Evolutionary conservation across 768 basidiomycete genomes (phyloP).

Genomic region (Brasilioporus rufonigricans): DNA sequence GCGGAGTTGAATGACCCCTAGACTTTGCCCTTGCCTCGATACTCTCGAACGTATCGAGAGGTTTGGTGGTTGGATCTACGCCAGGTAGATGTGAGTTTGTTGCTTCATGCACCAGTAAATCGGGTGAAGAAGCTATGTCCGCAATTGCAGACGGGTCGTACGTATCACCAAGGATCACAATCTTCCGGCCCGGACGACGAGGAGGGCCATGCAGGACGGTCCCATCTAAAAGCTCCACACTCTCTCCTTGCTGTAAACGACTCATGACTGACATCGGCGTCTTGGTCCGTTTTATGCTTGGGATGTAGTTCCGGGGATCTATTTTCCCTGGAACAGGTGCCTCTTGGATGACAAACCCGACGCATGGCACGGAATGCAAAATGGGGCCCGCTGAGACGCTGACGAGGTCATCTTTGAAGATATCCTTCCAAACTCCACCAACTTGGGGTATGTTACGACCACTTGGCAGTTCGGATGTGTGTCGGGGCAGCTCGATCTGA

Average conservation of each 20-base stretch:
- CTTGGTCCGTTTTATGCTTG: constrained; percentile 66
- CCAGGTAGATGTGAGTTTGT: constrained; percentile 82
- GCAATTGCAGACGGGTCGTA: constrained; percentile 71
- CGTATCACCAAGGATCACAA: constrained; percentile 85
- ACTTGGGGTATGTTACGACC: constrained; percentile 64
- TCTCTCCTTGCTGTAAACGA: constrained; percentile 62
- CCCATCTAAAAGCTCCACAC: constrained; percentile 65
- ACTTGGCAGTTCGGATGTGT: constrained; percentile 50
- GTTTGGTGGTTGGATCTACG: constrained; percentile 58
- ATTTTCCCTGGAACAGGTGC: constrained; percentile 75
- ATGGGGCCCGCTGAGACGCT: constrained; percentile 79
- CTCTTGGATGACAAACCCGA: constrained; percentile 77
- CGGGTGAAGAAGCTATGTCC: constrained; percentile 58
- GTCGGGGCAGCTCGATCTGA: constrained; percentile 44
- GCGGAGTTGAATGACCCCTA: constrained; percentile 89
- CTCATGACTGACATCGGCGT: constrained; percentile 68
- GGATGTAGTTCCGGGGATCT: constrained; percentile 62
- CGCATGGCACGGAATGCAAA: constrained; percentile 73
- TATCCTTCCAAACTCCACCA: constrained; percentile 62
- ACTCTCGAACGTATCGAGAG: constrained; percentile 54
- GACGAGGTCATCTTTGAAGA: constrained; percentile 55
- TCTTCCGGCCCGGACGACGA: constrained; percentile 65
- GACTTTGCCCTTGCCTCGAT: constrained; percentile 65
- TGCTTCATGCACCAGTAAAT: constrained; percentile 83
- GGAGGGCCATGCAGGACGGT: constrained; percentile 67